Base-by-base conservation (phyloP, 2,329 filamentous ascomycete species). In the Cercospora sp. region DNA sequence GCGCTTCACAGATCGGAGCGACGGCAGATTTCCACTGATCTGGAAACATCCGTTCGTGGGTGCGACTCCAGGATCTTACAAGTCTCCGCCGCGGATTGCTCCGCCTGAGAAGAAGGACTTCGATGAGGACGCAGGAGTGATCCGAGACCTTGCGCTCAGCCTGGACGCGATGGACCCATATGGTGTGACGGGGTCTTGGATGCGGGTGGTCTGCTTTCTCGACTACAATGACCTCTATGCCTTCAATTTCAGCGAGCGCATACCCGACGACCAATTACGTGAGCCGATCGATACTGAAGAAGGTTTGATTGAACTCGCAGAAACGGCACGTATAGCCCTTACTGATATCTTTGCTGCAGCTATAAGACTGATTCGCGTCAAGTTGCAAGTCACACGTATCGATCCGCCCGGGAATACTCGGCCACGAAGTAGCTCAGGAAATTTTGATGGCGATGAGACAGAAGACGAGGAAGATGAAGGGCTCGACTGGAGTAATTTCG, bases 201-300 rank as follows among this genome's bases (percentile, higher is more conserved):
- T 90, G 75, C 84, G 91, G 42, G 88, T 91, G 72, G 76, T 79
- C 55, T 77, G 77, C 68, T 78, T 79, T 65, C 72, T 79, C 23
- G 90, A 93, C 77, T 93, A 90, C 76, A 87, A 85, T 72, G 90
- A 93, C 75, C 87, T 94, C 40, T 90, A 89, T 77, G 80, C 81
- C 20, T 93, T 89, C 81, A 94, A 94, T 75, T 93, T 93, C 74
- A 78, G 78, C 7, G 78, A 82, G 6, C 76, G 81, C 10, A 71
- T 75, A 33, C 66, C 68, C 0, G 71, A 71, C 18, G 72, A 74
- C 18, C 76, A 77, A 73, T 53, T 80, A 79, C 71, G 80, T 79
- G 64, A 86, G 1, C 83, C 88, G 0, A 83, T 92, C 42, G 80
- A 86, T 33, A 86, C 84, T 0, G 85, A 86, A 68, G 90, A 93